Percentiles rank a stretch among this genome's conserved stretches.
These are phyloP conservation scores for Corinectria fuckeliana DNA, from an alignment of 2,329 filamentous ascomycete species.

Conservation along the genomic window DNA sequence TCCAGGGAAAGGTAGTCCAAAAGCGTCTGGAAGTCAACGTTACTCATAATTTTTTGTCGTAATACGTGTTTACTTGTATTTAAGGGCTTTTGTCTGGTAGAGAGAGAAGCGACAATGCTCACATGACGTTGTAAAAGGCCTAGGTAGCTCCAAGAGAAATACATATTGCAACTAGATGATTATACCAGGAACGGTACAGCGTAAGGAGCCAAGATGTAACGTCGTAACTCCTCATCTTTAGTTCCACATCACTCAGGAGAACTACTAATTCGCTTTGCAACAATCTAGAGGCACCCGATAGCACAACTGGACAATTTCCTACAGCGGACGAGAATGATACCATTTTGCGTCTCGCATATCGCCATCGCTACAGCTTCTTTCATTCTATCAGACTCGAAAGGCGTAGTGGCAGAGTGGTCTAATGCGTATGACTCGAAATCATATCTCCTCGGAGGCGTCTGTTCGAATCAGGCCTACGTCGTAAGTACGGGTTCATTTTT, in stretches of 20 bases:
- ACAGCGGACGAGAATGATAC: neutral
- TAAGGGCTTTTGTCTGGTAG: no score
- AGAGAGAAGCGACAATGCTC: neutral
- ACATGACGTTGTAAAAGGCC: neutral
- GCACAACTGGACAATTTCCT: neutral
- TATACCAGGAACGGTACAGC: no score
- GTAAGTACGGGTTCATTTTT: neutral
- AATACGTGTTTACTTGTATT: neutral
- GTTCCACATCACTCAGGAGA: no score
- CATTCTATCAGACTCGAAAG: neutral
- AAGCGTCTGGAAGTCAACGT: neutral
- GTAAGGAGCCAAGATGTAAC: neutral
- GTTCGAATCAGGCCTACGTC: constrained; percentile 3
- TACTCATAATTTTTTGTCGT: neutral
- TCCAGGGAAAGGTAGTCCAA: neutral
- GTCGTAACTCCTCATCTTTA: neutral
- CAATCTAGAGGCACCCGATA: no score
- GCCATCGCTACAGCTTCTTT: neutral
- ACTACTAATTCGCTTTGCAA: no score
- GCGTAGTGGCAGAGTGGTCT: constrained; percentile 3
- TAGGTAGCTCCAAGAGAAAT: neutral
- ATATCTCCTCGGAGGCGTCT: constrained; percentile 5
- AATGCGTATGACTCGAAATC: constrained; percentile 5
- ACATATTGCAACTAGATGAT: neutral
- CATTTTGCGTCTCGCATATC: neutral